Percentiles rank a stretch among this genome's conserved stretches.
phyloP scores from a whole-genome alignment of 2,329 filamentous ascomycete genomes.

The Aspergillus pseudoglaucus region DNA sequence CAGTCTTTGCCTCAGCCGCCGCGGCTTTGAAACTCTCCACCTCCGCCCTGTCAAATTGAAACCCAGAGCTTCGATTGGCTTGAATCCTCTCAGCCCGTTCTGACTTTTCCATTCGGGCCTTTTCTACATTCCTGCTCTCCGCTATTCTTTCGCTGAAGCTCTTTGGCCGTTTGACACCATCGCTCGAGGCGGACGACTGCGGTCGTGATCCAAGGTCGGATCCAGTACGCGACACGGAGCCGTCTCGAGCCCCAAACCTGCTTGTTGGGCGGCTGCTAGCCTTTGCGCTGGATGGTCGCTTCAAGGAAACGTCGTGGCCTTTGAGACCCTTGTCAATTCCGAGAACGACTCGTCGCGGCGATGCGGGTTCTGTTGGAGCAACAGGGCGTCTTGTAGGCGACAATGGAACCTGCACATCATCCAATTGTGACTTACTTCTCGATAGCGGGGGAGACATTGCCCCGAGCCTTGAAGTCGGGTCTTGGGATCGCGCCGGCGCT shows the following conservation, averaged over 20 bases:
- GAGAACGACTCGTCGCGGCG: constrained; percentile 70
- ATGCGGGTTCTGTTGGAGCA: constrained; percentile 52
- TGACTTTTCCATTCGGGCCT: constrained; percentile 31
- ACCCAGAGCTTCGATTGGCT: constrained; percentile 37
- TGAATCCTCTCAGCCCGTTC: constrained; percentile 31
- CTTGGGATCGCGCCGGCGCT: constrained; percentile 15
- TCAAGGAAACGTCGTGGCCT: constrained; percentile 76
- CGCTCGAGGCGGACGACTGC: constrained; percentile 20
- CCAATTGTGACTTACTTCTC: constrained; percentile 13
- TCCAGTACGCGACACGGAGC: constrained; percentile 17
- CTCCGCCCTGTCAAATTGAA: constrained; percentile 38
- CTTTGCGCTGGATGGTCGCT: constrained; percentile 50
- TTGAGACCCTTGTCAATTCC: constrained; percentile 85
- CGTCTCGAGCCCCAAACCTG: constrained; percentile 22
- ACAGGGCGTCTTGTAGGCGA: constrained; percentile 55
- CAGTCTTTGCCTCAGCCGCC: constrained; percentile 26
- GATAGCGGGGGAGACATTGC: constrained; percentile 9
- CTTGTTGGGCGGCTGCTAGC: constrained; percentile 24
- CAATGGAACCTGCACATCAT: constrained; percentile 66
- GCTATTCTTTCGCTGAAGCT: constrained; percentile 83
- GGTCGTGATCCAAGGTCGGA: constrained; percentile 17
- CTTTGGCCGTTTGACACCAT: constrained; percentile 35
- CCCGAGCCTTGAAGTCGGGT: constrained; percentile 6
- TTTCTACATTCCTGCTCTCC: constrained; percentile 50
- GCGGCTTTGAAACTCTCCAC: constrained; percentile 37